A percentile compares a stretch with the other conserved stretches of the same genome.
Evolutionary conservation across 148 eudicot genomes (phyloP).

Genomic region (Agrostemma githago): DNA sequence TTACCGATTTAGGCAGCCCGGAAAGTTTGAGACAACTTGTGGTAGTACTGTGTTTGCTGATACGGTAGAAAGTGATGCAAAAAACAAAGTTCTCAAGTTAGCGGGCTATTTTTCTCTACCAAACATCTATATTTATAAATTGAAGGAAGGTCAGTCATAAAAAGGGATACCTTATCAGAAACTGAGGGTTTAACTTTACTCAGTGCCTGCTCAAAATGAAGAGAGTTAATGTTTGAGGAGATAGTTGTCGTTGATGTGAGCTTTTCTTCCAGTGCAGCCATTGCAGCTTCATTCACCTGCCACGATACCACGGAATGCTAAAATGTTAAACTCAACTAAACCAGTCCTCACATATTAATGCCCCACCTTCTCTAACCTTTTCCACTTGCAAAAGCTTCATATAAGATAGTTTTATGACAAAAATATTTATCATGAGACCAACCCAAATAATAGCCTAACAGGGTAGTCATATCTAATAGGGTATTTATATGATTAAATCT

Average conservation of each 20-base stretch:
- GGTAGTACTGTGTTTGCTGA: conserved; percentile 27
- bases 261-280: conserved; percentile 61
- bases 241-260: conserved; percentile 9
- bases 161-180: conserved; percentile 29
- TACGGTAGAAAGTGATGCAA: background rate
- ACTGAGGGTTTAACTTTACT: conserved; percentile 37
- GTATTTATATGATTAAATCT: too few relatives aligned
- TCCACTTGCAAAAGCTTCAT: too few relatives aligned
- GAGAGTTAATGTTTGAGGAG: conserved; percentile 24
- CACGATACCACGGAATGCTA: conserved; percentile 2
- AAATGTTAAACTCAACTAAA: background rate
- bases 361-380: background rate
- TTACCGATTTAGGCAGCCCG: conserved; percentile 11
- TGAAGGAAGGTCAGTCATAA: background rate
- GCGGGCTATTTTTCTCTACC: background rate
- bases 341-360: background rate
- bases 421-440: too few relatives aligned
- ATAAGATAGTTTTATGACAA: too few relatives aligned
- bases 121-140: background rate
- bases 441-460: too few relatives aligned
- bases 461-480: too few relatives aligned
- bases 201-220: conserved; percentile 37
- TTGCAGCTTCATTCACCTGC: conserved; percentile 78
- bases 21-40: conserved; percentile 20
- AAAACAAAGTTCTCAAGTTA: background rate